Base-by-base conservation (phyloP, 345 rosid species). In the Melastoma malabathricum region DNA sequence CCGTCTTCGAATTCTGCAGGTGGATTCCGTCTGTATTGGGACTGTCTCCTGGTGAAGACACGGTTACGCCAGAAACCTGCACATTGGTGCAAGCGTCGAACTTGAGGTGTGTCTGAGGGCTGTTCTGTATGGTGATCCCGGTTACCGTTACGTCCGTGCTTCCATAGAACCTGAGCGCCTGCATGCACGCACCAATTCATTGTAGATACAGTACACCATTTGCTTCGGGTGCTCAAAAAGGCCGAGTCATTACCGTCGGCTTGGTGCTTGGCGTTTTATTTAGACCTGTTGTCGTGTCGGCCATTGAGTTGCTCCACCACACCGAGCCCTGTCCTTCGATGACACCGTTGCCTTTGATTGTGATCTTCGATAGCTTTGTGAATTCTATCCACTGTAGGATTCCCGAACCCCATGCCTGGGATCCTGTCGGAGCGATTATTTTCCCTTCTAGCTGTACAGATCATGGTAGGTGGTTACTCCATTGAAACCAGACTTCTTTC, bases 21-120 rank as follows among this genome's bases (percentile, higher is more conserved):
- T 89, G 90, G 59, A 86, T 86, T 45, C 97, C 95, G 22, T 86
- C 86, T 2, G 97, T 89, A 65, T 86, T 73, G 45, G 94, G 95
- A 48, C 94, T 83, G 65, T 72, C 57, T 23, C 84, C 76, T 0
- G 95, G 97, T 18, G 95, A 86, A 50, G 83, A 68, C 18, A 73
- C 55, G 15, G 64, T 81, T 63, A 86, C 75, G 50, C 61, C 71
- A 10, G 59, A 72, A 64, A 89, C 90, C 71, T 77, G 78, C 57
- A 89, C 81, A 46, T 29, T 52, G 12, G 63, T 68, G 69, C 95
- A 86, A 38, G 44, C 47, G 59, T 86, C 94, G 56, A 86, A 86
- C 69, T 89, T 89, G 59, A 86, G 90, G 64, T 89, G 94, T 47
- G 84, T 73, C 67, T 89, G 94, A 44, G 77, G 95, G 68, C 95